phyloP scores from a whole-genome alignment of 352 stramenopile species.

The Phytophthora megakarya region DNA sequence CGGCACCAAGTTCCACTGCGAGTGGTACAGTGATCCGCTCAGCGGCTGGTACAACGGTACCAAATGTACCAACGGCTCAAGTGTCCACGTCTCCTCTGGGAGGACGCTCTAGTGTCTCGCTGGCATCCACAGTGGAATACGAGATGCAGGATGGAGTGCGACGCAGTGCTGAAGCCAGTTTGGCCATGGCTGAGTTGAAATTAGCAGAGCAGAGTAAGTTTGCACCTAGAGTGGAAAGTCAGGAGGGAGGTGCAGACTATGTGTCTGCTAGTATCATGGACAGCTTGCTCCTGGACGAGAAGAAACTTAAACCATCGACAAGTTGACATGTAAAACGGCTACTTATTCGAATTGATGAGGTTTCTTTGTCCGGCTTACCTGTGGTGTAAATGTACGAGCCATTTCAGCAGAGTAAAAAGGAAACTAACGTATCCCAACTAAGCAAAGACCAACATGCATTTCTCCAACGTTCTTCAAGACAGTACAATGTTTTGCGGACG shows the following conservation, averaged over 20 bases:
- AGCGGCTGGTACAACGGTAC: neutral
- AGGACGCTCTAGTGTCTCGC: slow-evolving; percentile 44
- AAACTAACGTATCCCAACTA: too few relatives aligned
- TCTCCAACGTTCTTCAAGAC: too few relatives aligned
- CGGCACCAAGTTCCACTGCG: neutral
- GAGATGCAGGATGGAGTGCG: slow-evolving; percentile 27
- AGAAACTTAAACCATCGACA: slow-evolving; percentile 13
- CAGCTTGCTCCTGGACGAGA: slow-evolving; percentile 63
- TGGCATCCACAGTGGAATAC: slow-evolving; percentile 40
- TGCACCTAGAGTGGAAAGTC: slow-evolving; percentile 55
- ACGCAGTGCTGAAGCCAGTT: slow-evolving; percentile 48
- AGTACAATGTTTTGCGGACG: too few relatives aligned
- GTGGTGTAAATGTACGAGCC: too few relatives aligned
- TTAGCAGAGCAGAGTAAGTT: slow-evolving; percentile 59
- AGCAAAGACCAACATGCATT: too few relatives aligned
- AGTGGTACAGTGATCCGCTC: slow-evolving; percentile 19
- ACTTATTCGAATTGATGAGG: neutral
- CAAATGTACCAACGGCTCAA: neutral
- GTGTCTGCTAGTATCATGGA: slow-evolving; percentile 83
- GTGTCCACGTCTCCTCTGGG: neutral
- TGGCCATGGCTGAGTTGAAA: slow-evolving; percentile 73
- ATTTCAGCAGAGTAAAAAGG: too few relatives aligned
- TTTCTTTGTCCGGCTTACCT: too few relatives aligned
- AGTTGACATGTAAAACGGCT: neutral
- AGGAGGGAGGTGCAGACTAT: slow-evolving; percentile 81